A percentile compares a stretch with the other conserved stretches of the same genome.
Evolutionary conservation across 352 stramenopile genomes (phyloP).

Genomic region (Phytopythium ostracodes): DNA sequence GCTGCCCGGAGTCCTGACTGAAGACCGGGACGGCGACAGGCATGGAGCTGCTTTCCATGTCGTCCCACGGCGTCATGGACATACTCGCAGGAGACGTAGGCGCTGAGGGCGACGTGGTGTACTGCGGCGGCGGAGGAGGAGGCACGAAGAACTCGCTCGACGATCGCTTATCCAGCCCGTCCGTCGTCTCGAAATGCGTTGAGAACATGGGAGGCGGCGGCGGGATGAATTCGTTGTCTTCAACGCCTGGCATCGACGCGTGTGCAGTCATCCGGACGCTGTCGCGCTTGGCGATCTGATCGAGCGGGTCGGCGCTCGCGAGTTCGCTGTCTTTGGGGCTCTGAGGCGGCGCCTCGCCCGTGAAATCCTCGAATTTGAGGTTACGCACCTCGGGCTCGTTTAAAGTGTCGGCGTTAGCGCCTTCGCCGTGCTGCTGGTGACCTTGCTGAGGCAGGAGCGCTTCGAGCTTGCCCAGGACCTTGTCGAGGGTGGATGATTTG

Average conservation of each 20-base stretch:
- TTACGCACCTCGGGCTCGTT: slow-evolving; percentile 30
- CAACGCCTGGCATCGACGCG: neutral
- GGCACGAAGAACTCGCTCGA: slow-evolving; percentile 7
- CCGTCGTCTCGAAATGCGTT: neutral
- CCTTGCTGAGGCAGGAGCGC: slow-evolving; percentile 27
- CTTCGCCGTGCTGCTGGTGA: slow-evolving; percentile 4
- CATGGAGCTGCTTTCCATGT: slow-evolving; percentile 4
- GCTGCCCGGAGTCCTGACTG: neutral
- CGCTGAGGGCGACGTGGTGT: neutral
- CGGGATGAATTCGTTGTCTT: slow-evolving; percentile 13
- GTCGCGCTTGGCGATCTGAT: slow-evolving; percentile 6
- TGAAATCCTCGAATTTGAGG: slow-evolving; percentile 64
- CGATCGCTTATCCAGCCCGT: neutral
- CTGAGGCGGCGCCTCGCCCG: slow-evolving; percentile 29
- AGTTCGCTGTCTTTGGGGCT: slow-evolving; percentile 11
- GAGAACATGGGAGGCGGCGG: slow-evolving; percentile 12
- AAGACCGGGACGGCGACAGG: slow-evolving; percentile 4
- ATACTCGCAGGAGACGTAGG: slow-evolving; percentile 2
- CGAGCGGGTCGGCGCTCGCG: neutral
- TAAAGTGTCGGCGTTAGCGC: neutral
- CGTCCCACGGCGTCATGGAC: slow-evolving; percentile 9
- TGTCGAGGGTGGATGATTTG: slow-evolving; percentile 3
- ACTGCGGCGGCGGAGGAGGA: slow-evolving; percentile 1
- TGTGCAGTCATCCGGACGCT: slow-evolving; percentile 3
- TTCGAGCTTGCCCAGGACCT: slow-evolving; percentile 40